Base-by-base conservation (phyloP, 768 basidiomycete species). In the Clitopilus hobsonii region DNA sequence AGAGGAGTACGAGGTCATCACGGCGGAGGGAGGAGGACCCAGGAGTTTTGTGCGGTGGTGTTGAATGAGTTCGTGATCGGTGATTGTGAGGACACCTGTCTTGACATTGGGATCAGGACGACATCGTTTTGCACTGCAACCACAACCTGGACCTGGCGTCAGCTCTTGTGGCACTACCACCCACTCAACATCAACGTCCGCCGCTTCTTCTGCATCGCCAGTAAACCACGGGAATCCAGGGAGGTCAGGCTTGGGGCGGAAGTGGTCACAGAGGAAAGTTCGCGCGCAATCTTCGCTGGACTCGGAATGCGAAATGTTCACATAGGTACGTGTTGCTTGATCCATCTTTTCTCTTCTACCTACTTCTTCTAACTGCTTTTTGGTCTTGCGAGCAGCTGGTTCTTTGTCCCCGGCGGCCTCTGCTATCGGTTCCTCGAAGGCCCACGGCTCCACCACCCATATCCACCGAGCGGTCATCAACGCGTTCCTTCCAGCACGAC, bases 361-460 rank as follows among this genome's bases (percentile, higher is more conserved):
- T 24, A 51, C 54, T 62, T 63, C 50, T 10, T 49, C 52, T 6
- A 36, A 20, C 27, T 45, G 25, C 29, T 52, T 38, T 6, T 30
- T 53, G 24, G 6, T 25, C 20, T 48, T 47, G 7, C 14, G 22
- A 30, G 7, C 22, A 49, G 3, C 13, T 38, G 32, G 3, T 38
- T 22, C 25, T 23, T 24, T 25, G 24, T 23, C 38, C 25, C 36
- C 52, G n/a, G 22, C n/a, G 6, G 2, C 14, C 29, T 6, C 27
- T 6, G 8, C 18, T 7, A 8, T 41, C 6, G 26, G 25, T 14
- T 10, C 11, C 6, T 58, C 29, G 38, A 56, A 54, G 13, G 49
- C 58, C 58, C 58, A 60, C 2, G 51, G 54, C 49, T 60, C 58
- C 14, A 60, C 49, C 45, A 60, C 4, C 58, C 58, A 60, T 4